Conservation (phyloP, 1,284 basidiomycete genomes). For the Somion occarium region DNA sequence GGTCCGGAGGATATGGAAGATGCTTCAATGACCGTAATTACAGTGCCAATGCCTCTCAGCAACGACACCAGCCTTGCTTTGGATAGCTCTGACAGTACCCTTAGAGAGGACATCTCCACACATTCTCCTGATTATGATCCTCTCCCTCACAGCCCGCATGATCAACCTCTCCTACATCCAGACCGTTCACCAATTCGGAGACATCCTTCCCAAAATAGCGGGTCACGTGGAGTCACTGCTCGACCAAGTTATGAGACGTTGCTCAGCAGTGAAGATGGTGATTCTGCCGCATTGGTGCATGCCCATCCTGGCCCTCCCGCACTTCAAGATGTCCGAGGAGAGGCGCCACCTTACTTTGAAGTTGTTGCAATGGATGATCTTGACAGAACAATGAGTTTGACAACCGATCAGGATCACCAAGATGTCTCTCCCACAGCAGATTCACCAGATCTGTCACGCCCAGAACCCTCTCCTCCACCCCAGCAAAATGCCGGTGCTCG, state of each 20-base stretch:
- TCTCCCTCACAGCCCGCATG: conserved; percentile 19
- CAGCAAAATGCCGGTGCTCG: conserved; percentile 10
- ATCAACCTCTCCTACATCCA: conserved; percentile 20
- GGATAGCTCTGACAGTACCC: conserved; percentile 3
- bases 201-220: neutral
- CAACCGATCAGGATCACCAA: conserved; percentile 8
- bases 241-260: conserved; percentile 23
- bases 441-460: neutral
- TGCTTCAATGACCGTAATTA: conserved; percentile 22
- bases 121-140: conserved; percentile 16
- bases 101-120: conserved; percentile 17
- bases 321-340: conserved; percentile 39
- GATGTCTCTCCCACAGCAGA: neutral
- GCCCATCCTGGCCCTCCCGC: conserved; percentile 3
- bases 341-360: conserved; percentile 64
- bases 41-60: conserved; percentile 28
- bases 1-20: conserved; percentile 37
- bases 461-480: conserved; percentile 3
- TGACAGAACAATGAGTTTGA: conserved; percentile 1
- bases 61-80: neutral
- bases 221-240: neutral
- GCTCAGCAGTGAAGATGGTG: conserved; percentile 11
- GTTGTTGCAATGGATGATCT: conserved; percentile 31
- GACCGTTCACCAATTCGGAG: conserved; percentile 9
- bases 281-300: conserved; percentile 18